Evolutionary conservation across 306 rosid genomes (phyloP), one percentile per base, ranked within the genome.

Genomic region (Cercis canadensis): DNA sequence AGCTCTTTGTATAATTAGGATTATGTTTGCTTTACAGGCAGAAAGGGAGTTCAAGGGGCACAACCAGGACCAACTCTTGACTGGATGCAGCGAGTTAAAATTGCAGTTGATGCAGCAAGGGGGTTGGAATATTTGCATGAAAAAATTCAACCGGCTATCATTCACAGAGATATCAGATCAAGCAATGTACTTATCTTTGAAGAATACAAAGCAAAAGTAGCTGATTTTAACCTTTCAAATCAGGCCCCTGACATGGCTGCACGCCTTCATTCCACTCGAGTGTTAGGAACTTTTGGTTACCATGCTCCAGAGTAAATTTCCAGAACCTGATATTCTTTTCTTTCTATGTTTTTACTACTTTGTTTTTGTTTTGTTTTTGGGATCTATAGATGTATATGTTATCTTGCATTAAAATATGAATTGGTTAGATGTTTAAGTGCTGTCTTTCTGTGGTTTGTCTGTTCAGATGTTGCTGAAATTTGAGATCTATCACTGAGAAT

Each of bases 211-310:
- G 87, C 90, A 32, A 88, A 88, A 81, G 65, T 88, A 69, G 93
- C 90, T 16, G 93, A 88, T 82, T 88, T 85, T 51, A 88, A 88
- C 79, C 93, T 88, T 62, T 88, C 93, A 5, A 88, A 88, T 80
- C 93, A 88, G 84, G 85, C 93, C 57, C 90, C 90, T 54, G 93
- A 88, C 84, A 88, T 83, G 88, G 93, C 93, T 79, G 93, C 90
- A 29, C 90, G 93, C 18, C 93, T 88, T 75, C 93, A 88, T 76
- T 88, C 93, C 57, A 88, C 93, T 43, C 80, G 88, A 59, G 93
- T 88, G 7, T 75, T 88, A 75, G 93, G 93, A 76, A 88, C 93
- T 39, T 88, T 88, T 72, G 93, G 93, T 32, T 88, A 88, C 74
- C 93, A 88, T 81, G 93, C 93, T 69, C 93, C 90, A 56, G 90